Base-by-base conservation (phyloP, 495 filamentous ascomycete species). In the Mytilinidion resinicola region DNA sequence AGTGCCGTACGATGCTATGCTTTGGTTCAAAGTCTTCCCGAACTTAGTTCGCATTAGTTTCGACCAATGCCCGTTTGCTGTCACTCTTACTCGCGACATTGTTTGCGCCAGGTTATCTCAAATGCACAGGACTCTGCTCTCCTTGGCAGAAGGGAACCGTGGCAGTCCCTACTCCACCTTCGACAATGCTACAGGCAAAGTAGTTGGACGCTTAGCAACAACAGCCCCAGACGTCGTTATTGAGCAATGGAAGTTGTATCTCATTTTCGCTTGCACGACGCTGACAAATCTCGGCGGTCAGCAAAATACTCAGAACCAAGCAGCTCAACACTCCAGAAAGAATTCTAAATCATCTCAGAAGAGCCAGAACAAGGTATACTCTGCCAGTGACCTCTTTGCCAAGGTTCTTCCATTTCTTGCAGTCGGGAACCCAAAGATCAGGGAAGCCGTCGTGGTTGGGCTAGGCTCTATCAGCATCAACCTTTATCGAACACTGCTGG, bases 171-270 rank as follows among this genome's bases (percentile, higher is more conserved):
- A 83, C 68, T 77, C 82, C 35, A 70, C 76, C 1, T 72, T 82
- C 46, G 87, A 89, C 61, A 67, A 74, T 25, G 68, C 67, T 9
- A 70, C 74, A 39, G 67, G 56, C 19, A 77, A 77, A 33, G 68
- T 73, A 0, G 52, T 73, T 21, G 78, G 71, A 64, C 42, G 78
- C 62, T 49, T 83, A 43, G 86, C 85, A 34, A 87, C 86, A 4
- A 86, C 89, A 25, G 85, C 91, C 9, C 87, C 91, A 2, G 90
- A 95, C 51, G 84, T 95, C 39, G 75, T 98, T 55, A 82, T 97
- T 57, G 93, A 97, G 68, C 93, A 99, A 71, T 99, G 92, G 92
- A 97, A 96, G 72, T 76, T 97, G n/a, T 96, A 96, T 68, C 79
- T 99, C 42, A 88, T 95, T 44, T 95, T 97, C 73, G 95, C 95